A percentile compares a stretch with the other conserved stretches of the same genome.
Conservation (phyloP, 176 grass and related monocot species). For the Paspalum notatum region DNA sequence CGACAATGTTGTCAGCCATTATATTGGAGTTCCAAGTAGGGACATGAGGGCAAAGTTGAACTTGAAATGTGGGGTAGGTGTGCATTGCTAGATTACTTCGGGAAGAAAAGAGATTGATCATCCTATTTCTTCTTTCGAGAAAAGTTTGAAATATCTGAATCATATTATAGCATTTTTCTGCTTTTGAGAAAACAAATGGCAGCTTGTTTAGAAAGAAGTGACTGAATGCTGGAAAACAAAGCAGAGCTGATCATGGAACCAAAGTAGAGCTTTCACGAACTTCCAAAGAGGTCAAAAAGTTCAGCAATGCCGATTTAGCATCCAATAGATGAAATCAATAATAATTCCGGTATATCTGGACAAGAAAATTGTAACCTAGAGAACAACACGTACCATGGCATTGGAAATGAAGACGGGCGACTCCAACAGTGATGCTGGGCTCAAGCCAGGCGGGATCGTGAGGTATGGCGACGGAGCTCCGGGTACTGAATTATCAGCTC, state of each 20-base stretch:
- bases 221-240: conserved; percentile 22
- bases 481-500: conserved; percentile 19
- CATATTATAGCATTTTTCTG: not conserved
- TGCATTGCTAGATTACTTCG: not conserved
- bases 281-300: conserved; percentile 30
- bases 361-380: not conserved
- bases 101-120: not conserved
- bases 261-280: conserved; percentile 33
- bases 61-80: not conserved
- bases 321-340: conserved; percentile 13
- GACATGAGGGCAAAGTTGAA: not conserved
- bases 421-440: conserved; percentile 66
- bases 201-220: conserved; percentile 35
- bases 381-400: conserved; percentile 54
- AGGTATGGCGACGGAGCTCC: conserved; percentile 66
- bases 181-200: conserved; percentile 20
- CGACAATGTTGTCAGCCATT: not conserved
- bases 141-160: not conserved
- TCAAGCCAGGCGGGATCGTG: conserved; percentile 75
- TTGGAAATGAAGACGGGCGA: conserved; percentile 82
- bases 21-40: not conserved
- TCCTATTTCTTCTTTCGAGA: not conserved
- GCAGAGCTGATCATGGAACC: conserved; percentile 4
- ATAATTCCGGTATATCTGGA: not conserved
- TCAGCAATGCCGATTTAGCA: conserved; percentile 27